Evolutionary conservation across 1,284 basidiomycete genomes (phyloP).

Genomic region (Boletus hoseneyae): DNA sequence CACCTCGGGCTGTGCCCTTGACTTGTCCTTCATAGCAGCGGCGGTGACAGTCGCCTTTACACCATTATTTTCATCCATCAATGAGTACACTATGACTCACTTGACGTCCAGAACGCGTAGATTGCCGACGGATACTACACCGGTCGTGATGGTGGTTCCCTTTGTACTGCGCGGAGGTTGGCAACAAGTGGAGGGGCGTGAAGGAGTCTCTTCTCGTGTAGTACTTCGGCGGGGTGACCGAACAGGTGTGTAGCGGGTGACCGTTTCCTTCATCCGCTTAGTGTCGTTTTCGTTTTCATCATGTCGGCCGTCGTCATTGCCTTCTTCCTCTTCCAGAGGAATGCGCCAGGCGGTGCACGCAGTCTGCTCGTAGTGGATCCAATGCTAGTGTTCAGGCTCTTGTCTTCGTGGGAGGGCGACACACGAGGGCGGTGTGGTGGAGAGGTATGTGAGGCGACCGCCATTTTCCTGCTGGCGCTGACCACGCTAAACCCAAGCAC

Average conservation of each 20-base stretch:
- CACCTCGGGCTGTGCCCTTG: conserved; percentile 17
- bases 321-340: conserved; percentile 20
- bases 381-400: conserved; percentile 1
- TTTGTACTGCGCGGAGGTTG: conserved; percentile 12
- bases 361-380: conserved; percentile 6
- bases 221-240: conserved; percentile 13
- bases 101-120: conserved; percentile 13
- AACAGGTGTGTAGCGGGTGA: conserved; percentile 23
- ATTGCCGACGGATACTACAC: background rate
- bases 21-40: conserved; percentile 13
- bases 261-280: conserved; percentile 34
- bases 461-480: conserved; percentile 13
- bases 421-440: conserved; percentile 10
- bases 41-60: background rate
- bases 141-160: background rate
- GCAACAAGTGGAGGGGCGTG: conserved; percentile 10
- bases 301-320: conserved; percentile 11
- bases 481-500: conserved; percentile 33
- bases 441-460: background rate
- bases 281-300: conserved; percentile 27
- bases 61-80: conserved; percentile 49
- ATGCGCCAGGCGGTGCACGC: conserved; percentile 26
- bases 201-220: conserved; percentile 16
- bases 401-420: conserved; percentile 6
- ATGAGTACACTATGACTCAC: conserved; percentile 43